A percentile compares a stretch with the other conserved stretches of the same genome.
These are phyloP conservation scores for Santalum album DNA, from an alignment of 164 flowering plant species.

Conservation along the genomic window DNA sequence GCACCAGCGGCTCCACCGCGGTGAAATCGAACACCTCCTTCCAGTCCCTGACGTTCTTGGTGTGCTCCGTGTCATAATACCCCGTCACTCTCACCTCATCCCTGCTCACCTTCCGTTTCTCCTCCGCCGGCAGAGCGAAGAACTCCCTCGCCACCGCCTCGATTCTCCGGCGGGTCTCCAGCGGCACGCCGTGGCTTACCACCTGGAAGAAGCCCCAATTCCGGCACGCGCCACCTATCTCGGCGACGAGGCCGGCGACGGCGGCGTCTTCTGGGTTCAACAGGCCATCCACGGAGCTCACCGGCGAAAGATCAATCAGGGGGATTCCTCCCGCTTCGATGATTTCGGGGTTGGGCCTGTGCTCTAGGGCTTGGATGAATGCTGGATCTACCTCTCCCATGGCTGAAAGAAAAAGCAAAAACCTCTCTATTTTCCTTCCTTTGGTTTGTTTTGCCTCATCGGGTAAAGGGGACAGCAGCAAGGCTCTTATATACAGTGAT, in stretches of 20 bases:
- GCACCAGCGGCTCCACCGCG: conserved; percentile 18
- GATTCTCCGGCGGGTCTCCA: conserved; percentile 13
- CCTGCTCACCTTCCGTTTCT: conserved; percentile 44
- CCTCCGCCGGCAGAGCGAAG: conserved; percentile 36
- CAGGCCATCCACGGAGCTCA: conserved; percentile 5
- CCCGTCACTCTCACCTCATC: conserved; percentile 43
- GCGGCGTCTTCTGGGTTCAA: neutral
- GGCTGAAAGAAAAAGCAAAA: no score
- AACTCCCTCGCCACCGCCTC: conserved; percentile 30
- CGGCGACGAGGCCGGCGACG: conserved; percentile 9
- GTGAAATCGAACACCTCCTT: conserved; percentile 60
- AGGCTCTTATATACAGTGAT: no score
- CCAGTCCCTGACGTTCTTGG: conserved; percentile 77
- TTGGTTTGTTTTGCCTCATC: no score
- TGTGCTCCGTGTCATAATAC: conserved; percentile 48
- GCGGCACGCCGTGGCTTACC: conserved; percentile 58
- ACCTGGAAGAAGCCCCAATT: conserved; percentile 78
- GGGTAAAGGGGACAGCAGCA: no score
- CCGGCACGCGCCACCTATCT: conserved; percentile 43
- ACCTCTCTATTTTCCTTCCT: no score
- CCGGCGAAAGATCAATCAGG: conserved; percentile 35
- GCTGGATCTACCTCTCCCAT: conserved; percentile 31
- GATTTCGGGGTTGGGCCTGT: conserved; percentile 28
- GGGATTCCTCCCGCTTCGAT: conserved; percentile 34
- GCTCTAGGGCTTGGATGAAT: conserved; percentile 43